Base-by-base conservation (phyloP, 129 eudicot genomes). In the Centrapalus pauciflorus region DNA sequence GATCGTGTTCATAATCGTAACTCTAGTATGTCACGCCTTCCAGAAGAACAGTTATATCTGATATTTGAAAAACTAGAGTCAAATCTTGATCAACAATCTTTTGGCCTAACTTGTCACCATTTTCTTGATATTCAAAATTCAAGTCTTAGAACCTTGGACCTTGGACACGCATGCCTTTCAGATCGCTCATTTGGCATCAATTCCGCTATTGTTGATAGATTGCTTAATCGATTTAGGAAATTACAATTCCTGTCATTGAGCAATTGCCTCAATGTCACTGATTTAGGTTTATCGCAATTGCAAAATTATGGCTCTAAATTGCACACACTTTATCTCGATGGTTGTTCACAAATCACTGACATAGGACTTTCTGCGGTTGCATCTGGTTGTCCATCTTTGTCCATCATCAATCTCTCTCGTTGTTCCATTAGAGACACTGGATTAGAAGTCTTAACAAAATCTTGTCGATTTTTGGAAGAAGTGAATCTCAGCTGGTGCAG, bases 91-190 rank as follows among this genome's bases (percentile, higher is more conserved):
- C 81, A 84, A 14, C 78, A 81, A 48, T 84, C 94, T 28, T 89
- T 89, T 52, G 94, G 95, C 41, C 30, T 86, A 67, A 90, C 89
- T 67, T 86, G 95, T 72, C 88, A 38, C 10, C 71, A 79, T 3
- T 90, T 89, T 83, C 88, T 86, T 20, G 65, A 70, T 55, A 77
- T 86, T 67, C 95, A 84, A 67, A 84, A 72, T 41, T 79, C 78
- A 59, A 74, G 85, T 55, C 78, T 78, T 27, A 69, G 33, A 34
- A 40, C 66, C 33, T 77, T 86, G 50, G 79, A 77, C 16, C 64
- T 82, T 43, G 33, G 56, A 14, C 74, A 81, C 64, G 76, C 86
- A 48, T 14, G 27, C 34, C 20, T 4, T 9, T 51, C 67, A 13
- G 58, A 72, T 3, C 19, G 35, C 21, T 66, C 80, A n/a, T 57